Base-by-base conservation (phyloP, 2,329 filamentous ascomycete species). In the Aspergillus sp. region DNA sequence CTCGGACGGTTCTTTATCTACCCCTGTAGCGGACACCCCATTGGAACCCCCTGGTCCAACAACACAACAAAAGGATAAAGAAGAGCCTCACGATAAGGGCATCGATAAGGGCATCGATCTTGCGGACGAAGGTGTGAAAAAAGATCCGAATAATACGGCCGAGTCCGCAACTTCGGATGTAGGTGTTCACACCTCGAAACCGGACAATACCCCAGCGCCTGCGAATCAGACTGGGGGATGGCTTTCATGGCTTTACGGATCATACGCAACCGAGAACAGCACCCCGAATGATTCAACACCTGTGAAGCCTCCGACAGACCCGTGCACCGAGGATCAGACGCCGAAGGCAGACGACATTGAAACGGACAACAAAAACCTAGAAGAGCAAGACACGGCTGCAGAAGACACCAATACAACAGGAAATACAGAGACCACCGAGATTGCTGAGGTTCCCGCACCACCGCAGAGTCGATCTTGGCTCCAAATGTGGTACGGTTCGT, bases 401-500 rank as follows among this genome's bases (percentile, higher is more conserved):
- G n/a, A n/a, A 6, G n/a, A 34, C n/a, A 34, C n/a, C n/a, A n/a
- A n/a, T n/a, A n/a, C n/a, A n/a, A n/a, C n/a, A n/a, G n/a, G 44
- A n/a, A 43, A 39, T 30, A 7, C 35, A 31, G 36, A 40, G 28
- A 30, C 6, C 0, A 34, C 27, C 10, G 42, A 49, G 10, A 45
- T 42, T 13, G 27, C 32, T 12, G 45, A 53, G 33, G 31, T 39
- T 7, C 33, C 36, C 6, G 45, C 57, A 4, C 49, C 41, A 9
- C 44, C 63, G 27, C 61, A 63, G 33, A 72, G 67, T 44, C 61
- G 67, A 40, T 69, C 67, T 35, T 72, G 68, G 70, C 58, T 71
- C 44, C 68, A 71, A 45, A 68, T 72, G 62, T 71, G 65, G 69
- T 62, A 63, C 45, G 62, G 64, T 35, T 51, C 56, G 9, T 50